These are phyloP conservation scores for Yamadazyma tumulicola DNA, from an alignment of 805 yeast genomes.

Conservation along the genomic window DNA sequence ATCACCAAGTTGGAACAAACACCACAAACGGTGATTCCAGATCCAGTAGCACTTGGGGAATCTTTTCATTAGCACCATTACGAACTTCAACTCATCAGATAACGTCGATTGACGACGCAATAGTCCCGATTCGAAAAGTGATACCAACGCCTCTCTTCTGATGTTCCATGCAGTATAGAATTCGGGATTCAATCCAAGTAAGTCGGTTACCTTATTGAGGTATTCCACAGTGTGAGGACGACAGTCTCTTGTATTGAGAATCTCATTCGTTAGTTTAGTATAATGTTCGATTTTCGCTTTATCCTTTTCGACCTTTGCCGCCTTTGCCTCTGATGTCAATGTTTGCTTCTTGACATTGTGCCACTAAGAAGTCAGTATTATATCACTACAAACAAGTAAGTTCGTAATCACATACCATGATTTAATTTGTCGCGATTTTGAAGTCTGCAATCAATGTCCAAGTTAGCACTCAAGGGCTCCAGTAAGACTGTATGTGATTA, in stretches of 20 bases:
- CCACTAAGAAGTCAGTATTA: conserved; percentile 33
- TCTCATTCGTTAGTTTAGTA: conserved; percentile 38
- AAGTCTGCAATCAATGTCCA: conserved; percentile 17
- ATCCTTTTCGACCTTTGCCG: conserved; percentile 54
- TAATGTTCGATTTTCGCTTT: conserved; percentile 57
- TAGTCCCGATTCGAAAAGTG: conserved; percentile 19
- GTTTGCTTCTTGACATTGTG: conserved; percentile 70
- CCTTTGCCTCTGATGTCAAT: conserved; percentile 53
- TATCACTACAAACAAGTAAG: neutral
- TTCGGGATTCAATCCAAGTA: conserved; percentile 76
- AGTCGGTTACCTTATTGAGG: conserved; percentile 51
- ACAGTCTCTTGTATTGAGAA: conserved; percentile 31
- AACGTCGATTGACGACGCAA: conserved; percentile 21
- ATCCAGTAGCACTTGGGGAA: conserved; percentile 95
- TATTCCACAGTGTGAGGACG: conserved; percentile 25
- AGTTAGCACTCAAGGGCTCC: conserved; percentile 70
- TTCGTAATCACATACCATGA: conserved; percentile 2
- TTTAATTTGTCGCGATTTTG: neutral
- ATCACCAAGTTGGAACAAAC: conserved; percentile 43
- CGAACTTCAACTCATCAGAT: conserved; percentile 58
- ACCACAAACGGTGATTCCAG: conserved; percentile 92
- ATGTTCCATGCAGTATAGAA: conserved; percentile 87
- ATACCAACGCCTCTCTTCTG: conserved; percentile 64
- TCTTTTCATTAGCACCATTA: conserved; percentile 53
- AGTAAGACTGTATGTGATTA: conserved; percentile 78